Conservation (phyloP, 1,139 yeast genomes). For the Neolecta irregularis region DNA sequence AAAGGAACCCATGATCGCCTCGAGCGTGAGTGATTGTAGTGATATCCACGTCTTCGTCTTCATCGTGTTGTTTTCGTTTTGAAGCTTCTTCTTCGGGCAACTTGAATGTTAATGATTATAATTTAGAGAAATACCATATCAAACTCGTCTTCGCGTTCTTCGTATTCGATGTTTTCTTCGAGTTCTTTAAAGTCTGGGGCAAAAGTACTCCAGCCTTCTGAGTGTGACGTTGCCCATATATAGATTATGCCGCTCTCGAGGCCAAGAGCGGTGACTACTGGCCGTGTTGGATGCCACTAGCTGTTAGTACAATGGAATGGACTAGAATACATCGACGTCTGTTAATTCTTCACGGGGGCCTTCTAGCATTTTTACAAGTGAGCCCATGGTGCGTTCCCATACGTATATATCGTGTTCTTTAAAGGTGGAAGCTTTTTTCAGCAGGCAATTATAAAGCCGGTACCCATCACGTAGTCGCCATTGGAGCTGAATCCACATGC, state of each 20-base stretch:
- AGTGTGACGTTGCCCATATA: conserved; percentile 67
- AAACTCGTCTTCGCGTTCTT: conserved; percentile 83
- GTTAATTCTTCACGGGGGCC: conserved; percentile 78
- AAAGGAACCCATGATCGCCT: conserved; percentile 1
- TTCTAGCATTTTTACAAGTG: conserved; percentile 73
- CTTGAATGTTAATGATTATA: conserved; percentile 5
- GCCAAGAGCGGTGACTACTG: conserved; percentile 77
- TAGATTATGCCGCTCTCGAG: conserved; percentile 72
- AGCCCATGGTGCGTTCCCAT: conserved; percentile 86
- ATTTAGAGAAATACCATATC: conserved; percentile 34
- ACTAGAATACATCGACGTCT: conserved; percentile 34
- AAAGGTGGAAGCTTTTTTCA: not conserved
- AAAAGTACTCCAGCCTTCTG: conserved; percentile 91
- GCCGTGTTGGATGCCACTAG: conserved; percentile 61
- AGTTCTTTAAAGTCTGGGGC: conserved; percentile 95
- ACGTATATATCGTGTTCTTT: conserved; percentile 66
- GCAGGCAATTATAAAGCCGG: not conserved
- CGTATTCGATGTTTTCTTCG: conserved; percentile 79
- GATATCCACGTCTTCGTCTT: conserved; percentile 56
- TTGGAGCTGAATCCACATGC: conserved; percentile 54
- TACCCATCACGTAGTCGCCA: conserved; percentile 67
- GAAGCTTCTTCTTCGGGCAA: conserved; percentile 41
- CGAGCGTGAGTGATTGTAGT: conserved; percentile 25
- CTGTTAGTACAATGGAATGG: conserved; percentile 19
- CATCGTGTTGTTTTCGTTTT: conserved; percentile 48